Conservation (phyloP, 129 eudicot species). For the Lactuca saligna region DNA sequence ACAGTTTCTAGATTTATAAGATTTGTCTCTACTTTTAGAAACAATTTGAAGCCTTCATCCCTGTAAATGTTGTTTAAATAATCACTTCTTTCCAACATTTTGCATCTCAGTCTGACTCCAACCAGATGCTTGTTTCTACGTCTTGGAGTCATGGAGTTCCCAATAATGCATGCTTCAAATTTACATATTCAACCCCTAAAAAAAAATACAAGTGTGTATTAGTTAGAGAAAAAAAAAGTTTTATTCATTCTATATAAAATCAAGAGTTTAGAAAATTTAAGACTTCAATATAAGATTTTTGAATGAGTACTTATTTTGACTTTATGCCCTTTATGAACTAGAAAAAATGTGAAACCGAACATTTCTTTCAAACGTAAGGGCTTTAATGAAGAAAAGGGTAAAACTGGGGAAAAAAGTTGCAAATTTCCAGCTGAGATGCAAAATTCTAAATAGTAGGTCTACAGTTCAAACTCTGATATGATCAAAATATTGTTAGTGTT, state of each 20-base stretch:
- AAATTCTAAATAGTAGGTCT: too few relatives aligned
- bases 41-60: conserved; percentile 35
- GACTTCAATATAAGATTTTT: too few relatives aligned
- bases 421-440: too few relatives aligned
- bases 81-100: conserved; percentile 32
- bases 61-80: conserved; percentile 35
- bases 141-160: conserved; percentile 29
- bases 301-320: neutral
- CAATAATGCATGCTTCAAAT: conserved; percentile 33
- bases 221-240: neutral
- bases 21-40: conserved; percentile 33
- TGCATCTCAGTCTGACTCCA: conserved; percentile 42
- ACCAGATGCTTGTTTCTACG: conserved; percentile 24
- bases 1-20: conserved; percentile 23
- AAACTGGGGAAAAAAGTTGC: too few relatives aligned
- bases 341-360: too few relatives aligned
- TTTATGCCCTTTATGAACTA: too few relatives aligned
- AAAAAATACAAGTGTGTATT: conserved; percentile 4
- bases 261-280: neutral
- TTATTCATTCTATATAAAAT: neutral
- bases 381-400: too few relatives aligned
- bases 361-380: too few relatives aligned
- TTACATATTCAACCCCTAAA: conserved; percentile 32
- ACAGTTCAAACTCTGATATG: too few relatives aligned
- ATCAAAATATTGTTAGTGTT: too few relatives aligned